These are phyloP conservation scores for Pythium oligandrum DNA, from an alignment of 352 stramenopile species.

Conservation along the genomic window DNA sequence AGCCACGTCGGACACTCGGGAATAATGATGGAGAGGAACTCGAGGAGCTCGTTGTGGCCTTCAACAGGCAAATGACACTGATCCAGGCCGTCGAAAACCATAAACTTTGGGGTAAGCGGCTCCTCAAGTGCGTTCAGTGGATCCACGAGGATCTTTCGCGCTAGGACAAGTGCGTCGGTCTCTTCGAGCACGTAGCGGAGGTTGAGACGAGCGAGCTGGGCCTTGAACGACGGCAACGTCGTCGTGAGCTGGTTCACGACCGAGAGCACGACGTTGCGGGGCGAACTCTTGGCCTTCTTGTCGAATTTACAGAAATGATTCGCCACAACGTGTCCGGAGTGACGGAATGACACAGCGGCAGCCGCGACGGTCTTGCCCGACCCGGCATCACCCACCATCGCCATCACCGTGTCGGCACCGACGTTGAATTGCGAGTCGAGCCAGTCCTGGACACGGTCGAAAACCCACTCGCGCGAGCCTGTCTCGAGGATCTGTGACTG, in stretches of 20 bases:
- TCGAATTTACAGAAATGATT: slow-evolving; percentile 78
- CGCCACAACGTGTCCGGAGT: slow-evolving; percentile 49
- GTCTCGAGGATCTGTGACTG: slow-evolving; percentile 37
- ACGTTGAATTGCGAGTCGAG: slow-evolving; percentile 65
- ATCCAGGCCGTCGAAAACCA: slow-evolving; percentile 74
- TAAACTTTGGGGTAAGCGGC: slow-evolving; percentile 49
- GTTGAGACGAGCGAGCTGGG: slow-evolving; percentile 76
- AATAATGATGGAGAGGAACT: slow-evolving; percentile 57
- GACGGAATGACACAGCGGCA: slow-evolving; percentile 46
- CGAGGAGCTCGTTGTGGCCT: slow-evolving; percentile 58
- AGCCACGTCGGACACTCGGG: slow-evolving; percentile 68
- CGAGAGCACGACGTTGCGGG: slow-evolving; percentile 71
- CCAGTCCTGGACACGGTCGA: slow-evolving; percentile 73
- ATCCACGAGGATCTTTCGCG: slow-evolving; percentile 71
- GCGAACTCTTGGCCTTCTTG: slow-evolving; percentile 60
- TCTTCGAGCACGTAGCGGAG: slow-evolving; percentile 80
- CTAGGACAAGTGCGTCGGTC: slow-evolving; percentile 56
- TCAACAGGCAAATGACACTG: slow-evolving; percentile 34
- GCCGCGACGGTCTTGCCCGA: slow-evolving; percentile 67
- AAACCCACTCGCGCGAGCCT: slow-evolving; percentile 54
- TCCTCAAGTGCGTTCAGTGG: slow-evolving; percentile 65
- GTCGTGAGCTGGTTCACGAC: slow-evolving; percentile 77
- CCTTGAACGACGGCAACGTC: slow-evolving; percentile 69
- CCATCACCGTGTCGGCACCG: slow-evolving; percentile 48
- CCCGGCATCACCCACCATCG: slow-evolving; percentile 64